Conservation (phyloP, 164 flowering plant genomes). For the Berberis vulgaris region DNA sequence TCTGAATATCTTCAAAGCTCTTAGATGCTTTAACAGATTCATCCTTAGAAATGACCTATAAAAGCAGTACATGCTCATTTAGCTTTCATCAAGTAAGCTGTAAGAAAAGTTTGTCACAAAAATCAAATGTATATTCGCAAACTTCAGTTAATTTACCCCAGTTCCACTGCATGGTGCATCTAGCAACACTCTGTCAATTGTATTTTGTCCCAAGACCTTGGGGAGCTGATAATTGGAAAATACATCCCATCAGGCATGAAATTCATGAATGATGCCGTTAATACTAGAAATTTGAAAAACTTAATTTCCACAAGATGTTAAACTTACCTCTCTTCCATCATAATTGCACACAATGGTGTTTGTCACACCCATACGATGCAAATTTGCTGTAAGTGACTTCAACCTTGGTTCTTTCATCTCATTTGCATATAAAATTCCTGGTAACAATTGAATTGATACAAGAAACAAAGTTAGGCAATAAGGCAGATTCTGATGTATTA, state of each 20-base stretch:
- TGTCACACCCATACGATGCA: conserved; percentile 95
- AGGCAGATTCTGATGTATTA: not conserved
- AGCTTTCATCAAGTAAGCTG: not conserved
- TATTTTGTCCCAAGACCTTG: conserved; percentile 66
- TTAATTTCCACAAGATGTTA: too few species aligned
- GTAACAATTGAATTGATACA: not conserved
- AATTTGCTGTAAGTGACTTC: conserved; percentile 83
- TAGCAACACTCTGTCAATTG: conserved; percentile 80
- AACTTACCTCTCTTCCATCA: conserved; percentile 89
- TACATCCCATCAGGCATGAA: not conserved
- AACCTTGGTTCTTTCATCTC: conserved; percentile 83
- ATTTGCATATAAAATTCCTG: conserved; percentile 87
- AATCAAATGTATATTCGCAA: not conserved
- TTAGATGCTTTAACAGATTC: conserved; percentile 90
- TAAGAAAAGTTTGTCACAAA: not conserved
- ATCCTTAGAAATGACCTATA: conserved; percentile 95
- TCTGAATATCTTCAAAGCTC: conserved; percentile 66
- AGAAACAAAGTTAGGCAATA: not conserved
- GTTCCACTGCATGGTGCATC: conserved; percentile 99
- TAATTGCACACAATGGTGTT: conserved; percentile 84
- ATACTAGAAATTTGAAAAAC: too few species aligned
- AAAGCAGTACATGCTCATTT: conserved; percentile 1
- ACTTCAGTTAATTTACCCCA: conserved; percentile 54
- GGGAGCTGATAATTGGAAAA: conserved; percentile 22
- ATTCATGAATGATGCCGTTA: not conserved